Conservation (phyloP, 2,329 filamentous ascomycete genomes). For the Chaetomiaceae sp. region DNA sequence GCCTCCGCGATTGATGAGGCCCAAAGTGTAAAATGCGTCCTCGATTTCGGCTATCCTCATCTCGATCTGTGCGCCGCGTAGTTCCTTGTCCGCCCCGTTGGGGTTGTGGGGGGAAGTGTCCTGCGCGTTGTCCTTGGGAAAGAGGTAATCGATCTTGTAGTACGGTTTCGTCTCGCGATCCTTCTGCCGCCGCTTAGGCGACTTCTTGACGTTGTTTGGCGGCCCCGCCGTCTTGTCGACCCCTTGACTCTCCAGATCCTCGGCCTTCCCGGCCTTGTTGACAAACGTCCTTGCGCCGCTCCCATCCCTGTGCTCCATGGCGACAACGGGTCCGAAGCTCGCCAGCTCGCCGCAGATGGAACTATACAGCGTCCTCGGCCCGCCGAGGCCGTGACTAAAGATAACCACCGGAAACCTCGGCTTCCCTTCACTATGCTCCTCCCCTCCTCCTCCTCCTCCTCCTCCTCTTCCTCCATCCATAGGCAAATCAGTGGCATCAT, state of each 20-base stretch:
- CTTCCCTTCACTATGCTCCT: slow-evolving; percentile 29
- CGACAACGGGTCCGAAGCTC: slow-evolving; percentile 61
- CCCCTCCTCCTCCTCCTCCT: slow-evolving; percentile 23
- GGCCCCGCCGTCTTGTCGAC: slow-evolving; percentile 26
- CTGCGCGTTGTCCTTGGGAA: slow-evolving; percentile 50
- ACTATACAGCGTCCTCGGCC: slow-evolving; percentile 59
- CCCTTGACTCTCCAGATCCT: slow-evolving; percentile 24
- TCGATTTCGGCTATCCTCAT: slow-evolving; percentile 61
- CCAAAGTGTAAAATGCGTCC: slow-evolving; percentile 55
- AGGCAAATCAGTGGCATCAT: no score
- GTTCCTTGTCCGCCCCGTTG: slow-evolving; percentile 54
- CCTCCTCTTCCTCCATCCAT: slow-evolving; percentile 21
- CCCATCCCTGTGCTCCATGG: slow-evolving; percentile 62
- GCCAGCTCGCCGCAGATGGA: slow-evolving; percentile 62
- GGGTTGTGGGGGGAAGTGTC: slow-evolving; percentile 53
- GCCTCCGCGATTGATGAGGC: slow-evolving; percentile 50
- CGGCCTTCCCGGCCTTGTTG: slow-evolving; percentile 40
- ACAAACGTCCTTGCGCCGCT: slow-evolving; percentile 58
- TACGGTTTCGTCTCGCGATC: slow-evolving; percentile 36
- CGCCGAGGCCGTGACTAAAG: slow-evolving; percentile 64
- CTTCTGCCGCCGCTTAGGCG: background rate
- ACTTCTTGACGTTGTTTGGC: slow-evolving; percentile 6
- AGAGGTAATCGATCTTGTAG: slow-evolving; percentile 58
- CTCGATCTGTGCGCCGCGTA: slow-evolving; percentile 59
- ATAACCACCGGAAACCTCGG: slow-evolving; percentile 56